A percentile compares a stretch with the other conserved stretches of the same genome.
phyloP scores from a whole-genome alignment of 139 green algal genomes.

The Ettlia oleoabundans region DNA sequence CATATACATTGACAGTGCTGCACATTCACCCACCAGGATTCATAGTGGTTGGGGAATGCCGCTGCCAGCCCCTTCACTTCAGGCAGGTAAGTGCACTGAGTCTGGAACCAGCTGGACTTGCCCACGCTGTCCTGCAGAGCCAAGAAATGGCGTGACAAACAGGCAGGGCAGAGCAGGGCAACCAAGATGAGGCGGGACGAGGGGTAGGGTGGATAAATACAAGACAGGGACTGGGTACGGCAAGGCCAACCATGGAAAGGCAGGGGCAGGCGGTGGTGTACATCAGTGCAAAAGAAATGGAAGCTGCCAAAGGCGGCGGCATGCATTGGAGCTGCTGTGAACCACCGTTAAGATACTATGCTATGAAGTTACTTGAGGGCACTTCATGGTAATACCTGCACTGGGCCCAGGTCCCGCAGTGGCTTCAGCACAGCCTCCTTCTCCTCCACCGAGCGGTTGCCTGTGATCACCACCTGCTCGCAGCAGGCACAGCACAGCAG shows the following conservation, averaged over 20 bases:
- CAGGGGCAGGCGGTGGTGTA: no score
- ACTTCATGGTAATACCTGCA: neutral
- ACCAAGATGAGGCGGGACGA: no score
- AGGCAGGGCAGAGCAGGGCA: neutral
- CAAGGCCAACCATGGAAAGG: no score
- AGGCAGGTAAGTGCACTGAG: neutral
- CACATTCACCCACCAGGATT: conserved; percentile 6
- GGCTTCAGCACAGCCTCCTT: conserved; percentile 15
- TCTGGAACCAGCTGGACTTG: neutral
- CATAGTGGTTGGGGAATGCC: conserved; percentile 25
- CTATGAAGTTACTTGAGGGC: no score
- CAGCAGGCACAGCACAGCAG: neutral
- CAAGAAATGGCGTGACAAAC: neutral
- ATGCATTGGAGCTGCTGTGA: no score
- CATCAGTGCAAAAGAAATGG: no score
- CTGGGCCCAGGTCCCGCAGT: conserved; percentile 5
- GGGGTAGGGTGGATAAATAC: no score
- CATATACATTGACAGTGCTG: no score
- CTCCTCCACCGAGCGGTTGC: neutral
- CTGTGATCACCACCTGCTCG: conserved; percentile 1
- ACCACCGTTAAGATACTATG: no score
- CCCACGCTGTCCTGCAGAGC: conserved; percentile 9
- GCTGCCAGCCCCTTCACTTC: neutral
- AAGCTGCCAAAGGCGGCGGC: no score
- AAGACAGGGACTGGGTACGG: no score